Base-by-base conservation (phyloP, 2,329 filamentous ascomycete genomes). In the Clonostachys rhizophaga region DNA sequence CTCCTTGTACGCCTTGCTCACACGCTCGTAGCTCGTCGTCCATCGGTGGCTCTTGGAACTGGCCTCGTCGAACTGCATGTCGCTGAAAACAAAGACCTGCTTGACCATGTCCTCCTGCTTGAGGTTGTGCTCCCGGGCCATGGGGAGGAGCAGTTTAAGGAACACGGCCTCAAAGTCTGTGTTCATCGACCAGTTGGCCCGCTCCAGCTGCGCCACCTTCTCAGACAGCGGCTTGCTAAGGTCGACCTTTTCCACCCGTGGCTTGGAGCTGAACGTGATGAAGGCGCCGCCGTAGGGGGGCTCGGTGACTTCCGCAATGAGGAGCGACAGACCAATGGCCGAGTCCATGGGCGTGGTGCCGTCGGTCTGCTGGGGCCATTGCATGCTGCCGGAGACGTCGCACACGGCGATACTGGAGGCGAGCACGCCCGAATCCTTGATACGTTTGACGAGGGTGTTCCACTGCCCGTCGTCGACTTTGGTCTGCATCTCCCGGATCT, bases 91-190 rank as follows among this genome's bases (percentile, higher is more conserved):
- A 54, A 84, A 82, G 14, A 84, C 57, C 5, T 75, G 73, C 62
- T 81, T 81, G 14, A 83, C 71, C 78, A 84, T 83, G 37, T 83
- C 71, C 46, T 80, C 75, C 37, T 67, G 71, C 51, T 64, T 69
- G 34, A 83, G 54, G 11, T 75, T 68, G 51, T 79, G 67, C 42
- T 66, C 41, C 8, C 74, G 45, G 0, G 79, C 79, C 66, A 79
- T 70, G 3, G 76, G 76, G 1, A 83, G 69, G 42, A 83, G 72
- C 2, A 81, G 61, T 0, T 68, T 45, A 45, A 73, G 68, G 48
- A 84, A 83, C 5, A 81, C 78, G 18, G 73, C 67, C 6, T 71
- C 66, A 47, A 83, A 76, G 52, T 83, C 58, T 2, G 79, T 83
- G 50, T 58, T 74, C 54, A 61, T 59, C 6, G 60, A 63, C 72